These are phyloP conservation scores for Trebouxia gelatinosa DNA, from an alignment of 163 green algal species.

Conservation along the genomic window DNA sequence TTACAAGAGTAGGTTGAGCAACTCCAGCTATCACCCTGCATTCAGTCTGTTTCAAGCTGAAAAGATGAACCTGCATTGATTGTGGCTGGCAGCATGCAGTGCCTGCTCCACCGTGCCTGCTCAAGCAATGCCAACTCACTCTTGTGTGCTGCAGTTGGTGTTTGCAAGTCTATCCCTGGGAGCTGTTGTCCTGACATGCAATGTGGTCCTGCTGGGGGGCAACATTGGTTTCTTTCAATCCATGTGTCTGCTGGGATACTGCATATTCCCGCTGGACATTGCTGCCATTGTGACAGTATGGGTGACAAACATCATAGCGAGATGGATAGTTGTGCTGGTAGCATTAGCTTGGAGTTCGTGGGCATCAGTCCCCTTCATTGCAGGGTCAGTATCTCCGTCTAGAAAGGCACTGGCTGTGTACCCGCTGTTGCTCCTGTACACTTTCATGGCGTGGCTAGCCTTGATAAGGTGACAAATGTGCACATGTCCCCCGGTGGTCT, in stretches of 20 bases:
- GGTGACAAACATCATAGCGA: conserved; percentile 41
- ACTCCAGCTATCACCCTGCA: no score
- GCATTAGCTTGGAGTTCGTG: conserved; percentile 78
- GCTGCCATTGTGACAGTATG: conserved; percentile 70
- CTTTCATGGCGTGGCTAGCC: conserved; percentile 84
- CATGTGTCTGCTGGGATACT: conserved; percentile 96
- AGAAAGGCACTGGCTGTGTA: conserved; percentile 89
- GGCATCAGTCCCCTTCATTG: conserved; percentile 91
- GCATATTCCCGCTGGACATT: conserved; percentile 92
- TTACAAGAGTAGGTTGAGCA: no score
- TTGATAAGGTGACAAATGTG: conserved; percentile 63
- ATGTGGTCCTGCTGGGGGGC: conserved; percentile 92
- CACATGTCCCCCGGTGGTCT: no score
- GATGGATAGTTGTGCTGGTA: conserved; percentile 62
- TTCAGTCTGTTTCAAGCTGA: no score
- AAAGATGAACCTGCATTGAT: no score
- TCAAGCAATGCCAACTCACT: no score
- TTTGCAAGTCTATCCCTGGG: conserved; percentile 88
- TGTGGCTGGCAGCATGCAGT: no score
- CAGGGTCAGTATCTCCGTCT: conserved; percentile 66
- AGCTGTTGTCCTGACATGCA: conserved; percentile 91
- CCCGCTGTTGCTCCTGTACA: conserved; percentile 92
- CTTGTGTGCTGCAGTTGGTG: conserved; percentile 90
- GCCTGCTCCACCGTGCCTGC: no score
- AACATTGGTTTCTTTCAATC: conserved; percentile 91